Evolutionary conservation across 2,329 filamentous ascomycete genomes (phyloP).

Genomic region (Alternaria arborescens): DNA sequence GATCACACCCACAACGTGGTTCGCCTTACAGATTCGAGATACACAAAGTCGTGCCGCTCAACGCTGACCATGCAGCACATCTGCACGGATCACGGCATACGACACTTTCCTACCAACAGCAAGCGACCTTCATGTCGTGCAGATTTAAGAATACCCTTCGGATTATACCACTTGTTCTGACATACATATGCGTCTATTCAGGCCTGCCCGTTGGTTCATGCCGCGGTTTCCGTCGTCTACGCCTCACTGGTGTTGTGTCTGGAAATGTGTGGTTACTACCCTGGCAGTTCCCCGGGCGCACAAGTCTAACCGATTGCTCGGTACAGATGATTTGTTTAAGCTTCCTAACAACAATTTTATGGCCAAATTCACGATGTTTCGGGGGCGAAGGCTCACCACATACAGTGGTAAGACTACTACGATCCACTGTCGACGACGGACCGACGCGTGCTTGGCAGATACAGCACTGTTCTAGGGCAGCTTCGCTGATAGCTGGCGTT

Average conservation of each 20-base stretch:
- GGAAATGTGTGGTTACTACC: neutral
- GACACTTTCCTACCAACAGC: constrained; percentile 1
- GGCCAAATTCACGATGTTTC: neutral
- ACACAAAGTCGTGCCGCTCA: neutral
- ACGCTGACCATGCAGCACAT: constrained; percentile 4
- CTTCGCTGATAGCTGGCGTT: neutral
- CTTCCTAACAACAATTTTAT: neutral
- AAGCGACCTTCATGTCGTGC: neutral
- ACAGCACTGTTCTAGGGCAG: neutral
- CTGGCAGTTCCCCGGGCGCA: neutral
- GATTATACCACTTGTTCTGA: neutral
- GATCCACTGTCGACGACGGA: neutral
- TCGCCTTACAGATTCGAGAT: neutral
- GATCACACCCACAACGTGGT: neutral
- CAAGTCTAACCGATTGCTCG: constrained; percentile 3
- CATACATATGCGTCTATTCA: neutral
- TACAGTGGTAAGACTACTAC: neutral
- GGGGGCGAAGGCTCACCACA: constrained; percentile 7
- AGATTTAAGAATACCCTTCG: neutral
- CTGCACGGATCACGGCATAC: constrained; percentile 12
- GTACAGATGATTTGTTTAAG: constrained; percentile 1
- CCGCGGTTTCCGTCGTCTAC: constrained; percentile 2
- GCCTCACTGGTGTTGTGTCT: constrained; percentile 6
- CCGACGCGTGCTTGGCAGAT: constrained; percentile 7
- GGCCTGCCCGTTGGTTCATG: neutral